Evolutionary conservation across 306 rosid species (phyloP).

Genomic region (Rosa lucieae): DNA sequence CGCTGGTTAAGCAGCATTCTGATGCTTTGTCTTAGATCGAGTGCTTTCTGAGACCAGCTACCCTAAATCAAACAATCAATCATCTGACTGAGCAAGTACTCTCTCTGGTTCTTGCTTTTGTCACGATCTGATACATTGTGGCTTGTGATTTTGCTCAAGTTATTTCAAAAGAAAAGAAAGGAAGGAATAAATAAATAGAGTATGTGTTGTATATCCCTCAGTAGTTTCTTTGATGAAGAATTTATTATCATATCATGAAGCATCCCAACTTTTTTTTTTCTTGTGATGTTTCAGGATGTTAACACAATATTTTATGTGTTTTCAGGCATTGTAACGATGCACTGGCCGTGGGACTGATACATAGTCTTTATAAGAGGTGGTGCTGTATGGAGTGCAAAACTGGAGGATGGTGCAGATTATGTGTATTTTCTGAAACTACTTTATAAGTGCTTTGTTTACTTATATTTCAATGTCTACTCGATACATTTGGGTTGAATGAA

Average conservation of each 20-base stretch:
- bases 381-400: background rate
- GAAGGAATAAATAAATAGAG: no score
- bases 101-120: background rate
- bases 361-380: constrained; percentile 12
- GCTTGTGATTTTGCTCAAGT: background rate
- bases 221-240: background rate
- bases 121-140: background rate
- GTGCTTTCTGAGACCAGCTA: constrained; percentile 1
- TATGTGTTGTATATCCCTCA: background rate
- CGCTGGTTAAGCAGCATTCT: background rate
- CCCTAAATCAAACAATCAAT: background rate
- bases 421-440: background rate
- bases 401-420: background rate
- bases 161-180: background rate
- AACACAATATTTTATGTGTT: background rate
- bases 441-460: background rate
- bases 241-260: background rate
- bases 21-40: background rate
- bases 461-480: background rate
- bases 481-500: background rate
- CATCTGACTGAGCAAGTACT: background rate
- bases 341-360: background rate
- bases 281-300: background rate
- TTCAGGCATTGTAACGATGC: background rate
- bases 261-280: background rate